Base-by-base conservation (phyloP, 2,329 filamentous ascomycete genomes). In the Arthrobotrys musiformis region DNA sequence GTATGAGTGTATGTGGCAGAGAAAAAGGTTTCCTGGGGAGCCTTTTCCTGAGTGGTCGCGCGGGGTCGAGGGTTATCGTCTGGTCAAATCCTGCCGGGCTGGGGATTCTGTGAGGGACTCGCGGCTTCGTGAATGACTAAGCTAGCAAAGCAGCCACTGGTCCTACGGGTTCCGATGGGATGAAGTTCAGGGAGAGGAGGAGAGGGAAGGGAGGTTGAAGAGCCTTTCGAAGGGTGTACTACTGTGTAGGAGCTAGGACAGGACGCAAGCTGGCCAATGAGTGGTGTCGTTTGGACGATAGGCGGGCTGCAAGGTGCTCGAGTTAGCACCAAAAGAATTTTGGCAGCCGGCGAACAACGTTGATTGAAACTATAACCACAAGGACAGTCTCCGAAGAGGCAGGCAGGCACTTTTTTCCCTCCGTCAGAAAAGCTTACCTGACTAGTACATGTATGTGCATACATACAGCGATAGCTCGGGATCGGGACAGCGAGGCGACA, bases 111-210 rank as follows among this genome's bases (percentile, higher is more conserved):
- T 48, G 48, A 64, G 48, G 52, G 66, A 64, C 60, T 77, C 73
- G 73, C 60, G 66, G 73, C 50, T 69, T 70, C 66, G 28, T 61
- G 60, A 77, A 66, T 70, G 73, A 77, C 73, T 66, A 77, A 70
- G 60, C 73, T 70, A 62, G 66, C 60, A 42, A 46, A 66, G 70
- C 22, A 46, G 37, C 61, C 63, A 61, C 56, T 63, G 24, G 33
- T 68, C 63, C 62, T 56, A 62, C 63, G 52, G 22, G 22, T 35
- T 69, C 63, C 35, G 70, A 69, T 56, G 46, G 63, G 66, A 67
- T 48, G 66, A 56, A 66, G 60, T 48, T 48, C 24, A 66, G 50
- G 66, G 33, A 70, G 33, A 46, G 46, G 60, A 69, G 60, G 48
- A 40, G 44, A 37, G 52, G 33, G 70, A 70, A 58, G 66, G 63